A percentile compares a stretch with the other conserved stretches of the same genome.
These are phyloP conservation scores for Sanghuangporus baumii DNA, from an alignment of 1,284 basidiomycete genomes.

Conservation along the genomic window DNA sequence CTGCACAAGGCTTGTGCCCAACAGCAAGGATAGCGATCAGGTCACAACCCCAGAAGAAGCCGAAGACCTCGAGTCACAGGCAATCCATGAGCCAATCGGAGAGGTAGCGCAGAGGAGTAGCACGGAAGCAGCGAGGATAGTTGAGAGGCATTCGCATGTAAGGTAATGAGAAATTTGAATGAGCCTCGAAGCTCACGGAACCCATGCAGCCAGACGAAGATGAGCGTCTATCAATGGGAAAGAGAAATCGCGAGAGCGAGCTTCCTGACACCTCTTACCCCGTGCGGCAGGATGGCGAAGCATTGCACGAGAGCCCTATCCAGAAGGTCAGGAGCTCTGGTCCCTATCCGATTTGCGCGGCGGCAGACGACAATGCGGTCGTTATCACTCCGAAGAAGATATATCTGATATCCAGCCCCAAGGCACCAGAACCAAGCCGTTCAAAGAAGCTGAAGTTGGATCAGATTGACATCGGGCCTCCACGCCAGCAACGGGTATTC, in stretches of 20 bases:
- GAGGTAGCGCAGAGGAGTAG: background rate
- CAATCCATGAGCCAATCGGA: background rate
- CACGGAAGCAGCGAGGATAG: background rate
- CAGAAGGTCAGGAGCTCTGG: background rate
- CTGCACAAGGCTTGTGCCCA: background rate
- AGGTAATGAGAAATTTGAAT: background rate
- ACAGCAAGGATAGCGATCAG: background rate
- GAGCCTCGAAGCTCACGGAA: background rate
- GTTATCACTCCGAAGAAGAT: background rate
- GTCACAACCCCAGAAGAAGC: background rate
- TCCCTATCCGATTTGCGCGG: background rate
- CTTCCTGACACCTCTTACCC: background rate
- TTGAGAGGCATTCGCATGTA: background rate
- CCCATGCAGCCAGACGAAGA: background rate
- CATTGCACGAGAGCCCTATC: background rate
- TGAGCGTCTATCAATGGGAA: background rate
- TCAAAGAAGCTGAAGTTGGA: background rate
- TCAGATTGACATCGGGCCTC: background rate
- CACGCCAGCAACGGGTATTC: background rate
- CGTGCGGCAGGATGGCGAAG: background rate
- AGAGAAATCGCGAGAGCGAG: background rate
- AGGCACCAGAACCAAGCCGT: background rate
- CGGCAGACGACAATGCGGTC: background rate
- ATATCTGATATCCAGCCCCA: background rate
- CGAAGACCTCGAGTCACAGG: constrained; percentile 2